A percentile compares a stretch with the other conserved stretches of the same genome.
phyloP scores from a whole-genome alignment of 805 yeast genomes.

The Grigorovia transvaalensis region DNA sequence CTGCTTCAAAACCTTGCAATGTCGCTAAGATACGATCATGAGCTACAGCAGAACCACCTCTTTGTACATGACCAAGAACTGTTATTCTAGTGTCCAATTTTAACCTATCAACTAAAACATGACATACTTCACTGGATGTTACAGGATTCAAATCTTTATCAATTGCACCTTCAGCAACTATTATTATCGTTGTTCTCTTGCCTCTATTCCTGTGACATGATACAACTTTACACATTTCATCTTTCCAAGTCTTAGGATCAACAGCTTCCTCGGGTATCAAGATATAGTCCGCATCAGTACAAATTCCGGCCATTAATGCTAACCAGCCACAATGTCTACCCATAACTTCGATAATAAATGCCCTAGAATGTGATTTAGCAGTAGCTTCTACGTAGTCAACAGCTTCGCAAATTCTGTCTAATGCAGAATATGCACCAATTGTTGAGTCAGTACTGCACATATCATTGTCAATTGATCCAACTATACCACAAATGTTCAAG shows the following conservation, averaged over 20 bases:
- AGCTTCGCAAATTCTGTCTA: conserved; percentile 60
- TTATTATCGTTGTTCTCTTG: conserved; percentile 65
- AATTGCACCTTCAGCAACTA: conserved; percentile 81
- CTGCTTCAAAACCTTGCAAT: conserved; percentile 75
- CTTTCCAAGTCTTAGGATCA: conserved; percentile 50
- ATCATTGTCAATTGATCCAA: conserved; percentile 73
- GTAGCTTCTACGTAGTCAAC: conserved; percentile 76
- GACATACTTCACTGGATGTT: conserved; percentile 51
- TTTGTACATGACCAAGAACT: conserved; percentile 68
- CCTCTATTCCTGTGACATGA: conserved; percentile 58
- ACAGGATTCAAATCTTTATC: conserved; percentile 58
- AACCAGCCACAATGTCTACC: conserved; percentile 89
- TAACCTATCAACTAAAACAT: conserved; percentile 51
- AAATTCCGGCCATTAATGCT: conserved; percentile 72
- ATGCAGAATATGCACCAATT: conserved; percentile 69
- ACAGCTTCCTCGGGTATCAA: conserved; percentile 76
- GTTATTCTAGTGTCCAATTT: conserved; percentile 73
- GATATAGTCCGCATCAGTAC: conserved; percentile 71
- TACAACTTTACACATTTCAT: conserved; percentile 53
- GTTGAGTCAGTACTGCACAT: conserved; percentile 72
- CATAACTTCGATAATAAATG: conserved; percentile 83
- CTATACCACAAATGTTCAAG: conserved; percentile 61
- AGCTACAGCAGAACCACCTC: conserved; percentile 78
- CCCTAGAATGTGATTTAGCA: conserved; percentile 73
- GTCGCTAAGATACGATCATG: conserved; percentile 64